Evolutionary conservation across 495 filamentous ascomycete species (phyloP).

Genomic region (Neurospora sp.): DNA sequence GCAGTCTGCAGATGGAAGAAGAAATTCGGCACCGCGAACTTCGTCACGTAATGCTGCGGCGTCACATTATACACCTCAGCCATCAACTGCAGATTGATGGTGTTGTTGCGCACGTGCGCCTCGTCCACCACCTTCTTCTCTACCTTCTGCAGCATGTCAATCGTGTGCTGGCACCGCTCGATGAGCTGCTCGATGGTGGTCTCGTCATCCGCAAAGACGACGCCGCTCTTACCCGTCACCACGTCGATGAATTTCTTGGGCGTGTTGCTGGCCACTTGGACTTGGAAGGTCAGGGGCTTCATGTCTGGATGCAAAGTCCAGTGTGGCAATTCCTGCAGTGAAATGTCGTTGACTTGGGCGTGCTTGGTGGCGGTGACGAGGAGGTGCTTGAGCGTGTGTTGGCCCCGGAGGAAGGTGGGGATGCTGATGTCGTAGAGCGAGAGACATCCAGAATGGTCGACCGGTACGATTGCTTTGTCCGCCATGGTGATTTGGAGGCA

Average conservation of each 20-base stretch:
- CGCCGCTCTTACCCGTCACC: conserved; percentile 21
- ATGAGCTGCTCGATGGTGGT: conserved; percentile 32
- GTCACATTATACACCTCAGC: conserved; percentile 7
- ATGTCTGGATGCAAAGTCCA: conserved; percentile 34
- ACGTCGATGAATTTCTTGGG: conserved; percentile 30
- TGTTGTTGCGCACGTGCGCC: neutral
- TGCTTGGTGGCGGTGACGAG: conserved; percentile 19
- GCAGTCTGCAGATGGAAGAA: conserved; percentile 45
- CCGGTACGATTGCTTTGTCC: too few relatives aligned
- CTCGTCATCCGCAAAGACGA: conserved; percentile 26
- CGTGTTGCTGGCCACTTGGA: conserved; percentile 25
- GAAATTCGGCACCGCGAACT: conserved; percentile 21
- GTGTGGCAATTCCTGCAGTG: neutral
- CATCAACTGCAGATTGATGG: conserved; percentile 9
- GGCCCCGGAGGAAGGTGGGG: conserved; percentile 10
- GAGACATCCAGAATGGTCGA: neutral
- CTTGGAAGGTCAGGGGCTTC: conserved; percentile 38
- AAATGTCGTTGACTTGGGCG: conserved; percentile 12
- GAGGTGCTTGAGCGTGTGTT: conserved; percentile 14
- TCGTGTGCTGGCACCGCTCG: conserved; percentile 27
- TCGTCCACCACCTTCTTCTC: conserved; percentile 27
- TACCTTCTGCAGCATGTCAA: conserved; percentile 22
- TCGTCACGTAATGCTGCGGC: conserved; percentile 24
- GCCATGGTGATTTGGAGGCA: neutral
- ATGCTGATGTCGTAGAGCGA: conserved; percentile 18